Percentiles rank a stretch among this genome's conserved stretches.
phyloP scores from a whole-genome alignment of 805 yeast species.

The Suhomyces sp. region DNA sequence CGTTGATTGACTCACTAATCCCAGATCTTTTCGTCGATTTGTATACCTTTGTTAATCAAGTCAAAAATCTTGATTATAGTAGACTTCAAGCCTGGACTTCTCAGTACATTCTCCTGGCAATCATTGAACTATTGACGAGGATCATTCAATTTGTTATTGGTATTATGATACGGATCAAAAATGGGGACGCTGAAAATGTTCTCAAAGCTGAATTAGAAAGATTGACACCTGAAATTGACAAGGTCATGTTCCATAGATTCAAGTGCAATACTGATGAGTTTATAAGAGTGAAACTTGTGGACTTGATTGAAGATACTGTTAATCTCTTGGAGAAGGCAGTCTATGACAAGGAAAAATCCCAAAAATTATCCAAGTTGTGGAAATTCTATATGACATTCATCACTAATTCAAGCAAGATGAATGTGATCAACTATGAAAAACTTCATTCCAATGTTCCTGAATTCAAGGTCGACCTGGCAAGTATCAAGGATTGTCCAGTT shows the following conservation, averaged over 20 bases:
- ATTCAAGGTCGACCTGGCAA: constrained; percentile 14
- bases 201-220: constrained; percentile 6
- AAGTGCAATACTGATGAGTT: constrained; percentile 11
- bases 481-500: constrained; percentile 19
- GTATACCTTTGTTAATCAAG: constrained; percentile 10
- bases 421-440: constrained; percentile 30
- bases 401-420: constrained; percentile 28
- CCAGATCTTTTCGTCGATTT: constrained; percentile 19
- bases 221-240: constrained; percentile 5
- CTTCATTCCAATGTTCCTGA: constrained; percentile 32
- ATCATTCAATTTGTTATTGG: constrained; percentile 34
- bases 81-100: constrained; percentile 7
- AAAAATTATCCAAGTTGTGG: constrained; percentile 34
- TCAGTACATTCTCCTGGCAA: constrained; percentile 23
- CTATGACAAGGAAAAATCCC: constrained; percentile 16
- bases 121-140: constrained; percentile 32
- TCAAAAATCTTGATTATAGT: constrained; percentile 3
- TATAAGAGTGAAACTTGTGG: constrained; percentile 10
- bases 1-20: constrained; percentile 11
- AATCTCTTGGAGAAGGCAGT: constrained; percentile 11
- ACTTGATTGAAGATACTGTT: constrained; percentile 14
- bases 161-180: constrained; percentile 27
- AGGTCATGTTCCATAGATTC: constrained; percentile 4
- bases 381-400: constrained; percentile 39
- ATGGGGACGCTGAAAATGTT: constrained; percentile 9